Evolutionary conservation across 2,329 filamentous ascomycete genomes (phyloP).

Genomic region (Fusarium odoratissimum): DNA sequence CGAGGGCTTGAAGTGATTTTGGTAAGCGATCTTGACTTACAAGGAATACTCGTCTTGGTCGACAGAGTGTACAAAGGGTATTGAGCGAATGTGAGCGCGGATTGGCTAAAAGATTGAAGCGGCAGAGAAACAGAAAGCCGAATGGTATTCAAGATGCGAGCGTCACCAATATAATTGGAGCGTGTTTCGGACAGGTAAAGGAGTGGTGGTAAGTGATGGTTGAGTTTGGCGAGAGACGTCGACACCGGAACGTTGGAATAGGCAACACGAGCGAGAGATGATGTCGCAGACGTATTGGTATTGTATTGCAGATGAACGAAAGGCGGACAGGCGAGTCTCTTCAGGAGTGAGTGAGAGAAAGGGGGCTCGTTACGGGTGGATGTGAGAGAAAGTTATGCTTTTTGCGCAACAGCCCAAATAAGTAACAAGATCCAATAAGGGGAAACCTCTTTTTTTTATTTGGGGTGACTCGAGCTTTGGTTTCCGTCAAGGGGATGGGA

Average conservation of each 20-base stretch:
- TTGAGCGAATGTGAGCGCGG: conserved; percentile 37
- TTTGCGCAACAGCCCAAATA: conserved; percentile 17
- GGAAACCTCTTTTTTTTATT: conserved; percentile 34
- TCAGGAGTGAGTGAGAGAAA: conserved; percentile 28
- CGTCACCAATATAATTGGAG: conserved; percentile 51
- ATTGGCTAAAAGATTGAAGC: conserved; percentile 29
- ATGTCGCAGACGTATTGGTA: conserved; percentile 44
- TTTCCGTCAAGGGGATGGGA: conserved; percentile 36
- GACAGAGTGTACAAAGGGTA: conserved; percentile 37
- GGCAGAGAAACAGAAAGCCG: conserved; percentile 44
- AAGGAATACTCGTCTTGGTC: conserved; percentile 46
- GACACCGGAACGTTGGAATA: conserved; percentile 50
- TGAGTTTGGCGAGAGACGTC: conserved; percentile 46
- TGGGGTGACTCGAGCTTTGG: conserved; percentile 35
- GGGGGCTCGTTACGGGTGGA: conserved; percentile 27
- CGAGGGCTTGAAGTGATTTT: background rate
- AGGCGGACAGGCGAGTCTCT: conserved; percentile 41
- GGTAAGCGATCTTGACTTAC: conserved; percentile 52
- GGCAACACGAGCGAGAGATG: conserved; percentile 49
- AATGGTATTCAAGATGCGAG: conserved; percentile 49
- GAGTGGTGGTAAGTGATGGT: conserved; percentile 41
- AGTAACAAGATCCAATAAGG: conserved; percentile 32
- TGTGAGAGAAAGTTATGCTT: conserved; percentile 18
- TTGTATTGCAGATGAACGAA: conserved; percentile 29
- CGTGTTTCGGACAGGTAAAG: conserved; percentile 45